Percentiles rank a stretch among this genome's conserved stretches.
Conservation (phyloP, 345 rosid genomes). For the Eucalyptus regnans region DNA sequence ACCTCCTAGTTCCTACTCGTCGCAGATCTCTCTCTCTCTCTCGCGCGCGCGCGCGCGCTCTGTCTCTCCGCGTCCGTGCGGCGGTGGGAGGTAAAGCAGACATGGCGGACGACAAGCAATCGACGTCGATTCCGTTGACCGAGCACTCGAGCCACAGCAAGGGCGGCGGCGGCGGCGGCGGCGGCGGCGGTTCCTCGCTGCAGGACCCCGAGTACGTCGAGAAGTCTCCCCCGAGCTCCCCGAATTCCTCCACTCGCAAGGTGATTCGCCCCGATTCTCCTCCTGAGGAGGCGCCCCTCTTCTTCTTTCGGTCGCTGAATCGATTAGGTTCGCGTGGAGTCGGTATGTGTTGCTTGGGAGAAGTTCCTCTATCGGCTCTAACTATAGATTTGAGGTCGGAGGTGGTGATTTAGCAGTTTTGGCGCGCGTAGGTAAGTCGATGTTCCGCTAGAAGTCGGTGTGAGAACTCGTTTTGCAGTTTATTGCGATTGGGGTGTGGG, state of each 20-base stretch:
- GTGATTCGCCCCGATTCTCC: slow-evolving; percentile 1
- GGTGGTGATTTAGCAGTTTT: background rate
- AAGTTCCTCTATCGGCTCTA: background rate
- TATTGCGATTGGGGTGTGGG: background rate
- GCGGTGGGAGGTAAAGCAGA: background rate
- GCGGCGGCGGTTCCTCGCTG: background rate
- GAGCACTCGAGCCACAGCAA: background rate
- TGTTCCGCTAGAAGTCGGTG: background rate
- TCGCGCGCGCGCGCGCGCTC: background rate
- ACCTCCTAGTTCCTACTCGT: background rate
- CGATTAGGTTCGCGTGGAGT: background rate
- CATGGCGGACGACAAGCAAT: slow-evolving; percentile 11
- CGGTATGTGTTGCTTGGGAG: background rate
- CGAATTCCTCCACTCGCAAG: slow-evolving; percentile 77
- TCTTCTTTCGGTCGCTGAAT: background rate
- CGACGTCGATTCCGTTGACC: slow-evolving; percentile 10
- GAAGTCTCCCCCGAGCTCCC: slow-evolving; percentile 58
- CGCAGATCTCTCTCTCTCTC: background rate
- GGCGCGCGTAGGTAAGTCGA: background rate
- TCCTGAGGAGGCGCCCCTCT: background rate
- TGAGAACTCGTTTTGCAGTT: background rate
- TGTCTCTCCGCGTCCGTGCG: background rate
- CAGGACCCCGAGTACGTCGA: slow-evolving; percentile 39
- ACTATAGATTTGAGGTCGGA: background rate
- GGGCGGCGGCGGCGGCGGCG: background rate